Evolutionary conservation across 139 green algal species (phyloP).

Genomic region (Chlorella sp.): DNA sequence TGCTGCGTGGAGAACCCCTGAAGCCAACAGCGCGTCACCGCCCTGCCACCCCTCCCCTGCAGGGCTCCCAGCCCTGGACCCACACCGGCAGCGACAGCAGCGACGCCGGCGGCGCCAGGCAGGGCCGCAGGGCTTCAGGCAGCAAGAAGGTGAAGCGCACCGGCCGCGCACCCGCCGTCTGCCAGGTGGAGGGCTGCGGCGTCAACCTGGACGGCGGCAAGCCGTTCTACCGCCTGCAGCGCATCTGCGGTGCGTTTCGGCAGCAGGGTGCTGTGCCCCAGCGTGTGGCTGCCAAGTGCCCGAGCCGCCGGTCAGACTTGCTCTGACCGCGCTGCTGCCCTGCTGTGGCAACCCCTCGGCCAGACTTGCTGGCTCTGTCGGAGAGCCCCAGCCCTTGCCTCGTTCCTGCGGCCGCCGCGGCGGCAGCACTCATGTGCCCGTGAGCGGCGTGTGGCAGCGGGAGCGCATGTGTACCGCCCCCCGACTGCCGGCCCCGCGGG

Average conservation of each 20-base stretch:
- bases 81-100: background rate
- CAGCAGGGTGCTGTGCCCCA: too few species aligned
- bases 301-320: too few species aligned
- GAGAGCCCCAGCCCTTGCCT: too few species aligned
- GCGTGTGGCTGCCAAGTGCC: too few species aligned
- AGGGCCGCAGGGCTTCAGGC: background rate
- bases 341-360: background rate
- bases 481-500: background rate
- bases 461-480: background rate
- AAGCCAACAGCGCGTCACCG: too few species aligned
- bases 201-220: background rate
- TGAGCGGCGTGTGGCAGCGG: too few species aligned
- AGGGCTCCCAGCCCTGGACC: background rate
- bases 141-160: background rate
- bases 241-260: constrained; percentile 7
- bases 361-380: background rate
- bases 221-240: constrained; percentile 22
- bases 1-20: background rate
- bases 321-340: too few species aligned
- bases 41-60: background rate
- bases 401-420: too few species aligned
- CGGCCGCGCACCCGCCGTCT: background rate
- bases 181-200: constrained; percentile 22
- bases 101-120: background rate
- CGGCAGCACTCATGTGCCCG: too few species aligned